Base-by-base conservation (phyloP, 2,329 filamentous ascomycete genomes). In the Hypoxylon sp. region DNA sequence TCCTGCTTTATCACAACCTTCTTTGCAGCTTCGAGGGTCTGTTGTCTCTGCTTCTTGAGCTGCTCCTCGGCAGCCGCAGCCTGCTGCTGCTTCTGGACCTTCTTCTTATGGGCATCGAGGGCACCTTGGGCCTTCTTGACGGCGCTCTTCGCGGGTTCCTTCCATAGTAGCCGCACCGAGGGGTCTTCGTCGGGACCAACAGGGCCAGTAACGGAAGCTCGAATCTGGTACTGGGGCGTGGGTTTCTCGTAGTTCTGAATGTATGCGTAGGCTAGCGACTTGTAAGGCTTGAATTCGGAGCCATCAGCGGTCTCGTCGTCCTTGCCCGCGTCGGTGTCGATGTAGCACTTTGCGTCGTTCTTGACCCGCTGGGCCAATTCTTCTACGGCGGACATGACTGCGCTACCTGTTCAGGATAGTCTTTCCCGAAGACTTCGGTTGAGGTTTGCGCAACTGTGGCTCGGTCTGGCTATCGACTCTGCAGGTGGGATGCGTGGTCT, bases 91-190 rank as follows among this genome's bases (percentile, higher is more conserved):
- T 93, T 94, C 73, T 87, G 87, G 46, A 91, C 85, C 85, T 97
- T 97, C 86, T 93, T 94, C 86, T 93, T 91, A 79, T 92, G 88
- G 69, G 86, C 84, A 71, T 93, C 91, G 70, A 88, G 88, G 69
- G 89, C 88, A 78, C 89, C 90, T 82, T 88, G 88, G 3, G 91
- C 91, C 81, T 96, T 96, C 84, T 97, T 97, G 76, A 93, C 79
- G 21, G 92, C 93, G 65, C 91, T 91, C 83, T 96, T 96, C 65
- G 91, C 90, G 19, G 89, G 91, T 59, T 91, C 89, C 82, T 94
- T 95, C 91, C 91, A 97, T 73, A 88, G 86, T 69, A 90, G 80
- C 70, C 88, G 86, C 57, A 85, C 85, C 57, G 85, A 83, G 69
- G 86, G 84, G 73, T 93, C 91, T 67, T 88, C 89, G 76, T 85